Base-by-base conservation (phyloP, 176 grass and related monocot genomes). In the Areca catechu region DNA sequence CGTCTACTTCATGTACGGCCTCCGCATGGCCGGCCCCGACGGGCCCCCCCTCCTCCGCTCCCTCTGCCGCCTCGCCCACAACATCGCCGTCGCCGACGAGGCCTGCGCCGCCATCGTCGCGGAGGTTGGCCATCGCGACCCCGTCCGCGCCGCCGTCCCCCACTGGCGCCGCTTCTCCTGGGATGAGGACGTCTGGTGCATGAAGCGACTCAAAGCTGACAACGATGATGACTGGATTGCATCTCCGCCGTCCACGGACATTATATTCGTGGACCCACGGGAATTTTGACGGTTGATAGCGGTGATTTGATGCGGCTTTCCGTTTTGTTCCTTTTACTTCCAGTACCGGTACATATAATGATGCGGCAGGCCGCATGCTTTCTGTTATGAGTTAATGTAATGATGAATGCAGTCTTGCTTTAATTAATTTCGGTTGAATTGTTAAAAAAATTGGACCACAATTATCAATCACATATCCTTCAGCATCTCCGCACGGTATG, bases 111-210 rank as follows among this genome's bases (percentile, higher is more conserved):
- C 57, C 19, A 57, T 72, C 23, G 69, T 61, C n/a, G 57, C 69
- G 29, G 81, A 89, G 74, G 50, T 89, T 57, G 47, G 62, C 3
- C 74, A 30, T 0, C 58, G 58, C 5, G 86, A 89, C 66, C 86
- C 81, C 3, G 81, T 49, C 14, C 74, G 77, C 15, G 58, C 62
- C 5, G 81, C 71, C 10, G 43, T 89, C 20, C 86, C 86, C 0
- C 55, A 60, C 25, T 89, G 81, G 86, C 68, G 68, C 24, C 70
- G 78, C 21, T 89, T 89, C 81, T 89, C 81, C 54, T 85, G 70
- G 74, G 74, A 85, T n/a, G 81, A 89, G 71, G 86, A 89, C 63
- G 67, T 89, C 20, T 89, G 78, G 81, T 85, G 86, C 77, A 89
- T 89, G 71, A 89, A 85, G 67, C 77, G 54, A 7, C 58, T 89